Percentiles rank a stretch among this genome's conserved stretches.
phyloP scores from a whole-genome alignment of 257 asterid genomes.

The Solanum ossicruentum region DNA sequence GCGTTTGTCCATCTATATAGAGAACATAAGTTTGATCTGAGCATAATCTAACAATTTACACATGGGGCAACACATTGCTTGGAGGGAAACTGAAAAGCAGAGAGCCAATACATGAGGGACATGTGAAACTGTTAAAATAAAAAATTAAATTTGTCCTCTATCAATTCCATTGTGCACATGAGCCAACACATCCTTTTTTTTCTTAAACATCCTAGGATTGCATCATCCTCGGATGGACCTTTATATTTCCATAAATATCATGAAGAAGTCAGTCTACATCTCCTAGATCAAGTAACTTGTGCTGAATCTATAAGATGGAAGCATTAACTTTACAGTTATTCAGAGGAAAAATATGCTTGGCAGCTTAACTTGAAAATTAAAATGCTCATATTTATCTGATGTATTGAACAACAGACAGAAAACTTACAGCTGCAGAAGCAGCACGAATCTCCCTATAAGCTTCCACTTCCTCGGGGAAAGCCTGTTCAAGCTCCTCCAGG shows the following conservation, averaged over 20 bases:
- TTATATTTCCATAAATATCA: neutral
- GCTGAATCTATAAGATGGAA: neutral
- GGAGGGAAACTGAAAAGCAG: neutral
- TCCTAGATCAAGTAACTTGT: neutral
- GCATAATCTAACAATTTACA: neutral
- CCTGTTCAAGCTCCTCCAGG: constrained; percentile 77
- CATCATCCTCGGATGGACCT: neutral
- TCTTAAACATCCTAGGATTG: neutral
- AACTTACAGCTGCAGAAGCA: constrained; percentile 74
- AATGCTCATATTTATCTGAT: neutral
- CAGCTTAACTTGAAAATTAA: neutral
- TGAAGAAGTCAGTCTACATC: neutral
- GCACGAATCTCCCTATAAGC: constrained; percentile 68
- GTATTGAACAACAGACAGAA: neutral
- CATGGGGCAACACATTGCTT: neutral
- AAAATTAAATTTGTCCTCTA: neutral
- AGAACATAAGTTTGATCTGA: neutral
- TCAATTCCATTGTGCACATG: neutral
- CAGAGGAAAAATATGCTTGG: neutral
- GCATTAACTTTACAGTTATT: neutral
- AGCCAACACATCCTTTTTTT: neutral
- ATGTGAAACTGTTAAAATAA: neutral
- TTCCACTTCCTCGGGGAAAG: constrained; percentile 85
- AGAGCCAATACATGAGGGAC: neutral
- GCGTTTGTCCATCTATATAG: neutral